phyloP scores from a whole-genome alignment of 2,329 filamentous ascomycete genomes.

The Sclerotiophoma versabilis region DNA sequence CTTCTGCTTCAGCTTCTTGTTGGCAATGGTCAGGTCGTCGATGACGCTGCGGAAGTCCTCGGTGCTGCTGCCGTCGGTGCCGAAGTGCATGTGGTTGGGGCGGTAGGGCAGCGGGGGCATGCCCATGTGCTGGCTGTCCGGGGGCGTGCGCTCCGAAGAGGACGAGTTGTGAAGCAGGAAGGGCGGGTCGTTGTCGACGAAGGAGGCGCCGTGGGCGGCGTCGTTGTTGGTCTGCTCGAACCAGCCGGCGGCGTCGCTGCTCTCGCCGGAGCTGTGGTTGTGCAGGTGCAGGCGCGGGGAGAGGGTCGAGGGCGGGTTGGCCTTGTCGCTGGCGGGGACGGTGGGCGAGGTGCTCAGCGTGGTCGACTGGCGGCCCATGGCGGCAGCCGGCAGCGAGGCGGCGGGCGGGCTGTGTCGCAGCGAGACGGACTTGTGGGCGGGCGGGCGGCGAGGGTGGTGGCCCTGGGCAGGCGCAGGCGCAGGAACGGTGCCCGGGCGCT shows the following conservation, averaged over 20 bases:
- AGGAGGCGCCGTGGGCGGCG: constrained; percentile 46
- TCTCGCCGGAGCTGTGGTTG: constrained; percentile 58
- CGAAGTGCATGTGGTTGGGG: constrained; percentile 49
- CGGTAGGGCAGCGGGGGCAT: constrained; percentile 35
- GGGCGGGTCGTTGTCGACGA: constrained; percentile 55
- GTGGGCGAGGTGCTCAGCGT: constrained; percentile 32
- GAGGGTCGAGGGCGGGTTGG: constrained; percentile 52
- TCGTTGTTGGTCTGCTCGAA: constrained; percentile 61
- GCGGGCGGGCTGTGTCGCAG: constrained; percentile 50
- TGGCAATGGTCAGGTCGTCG: constrained; percentile 84
- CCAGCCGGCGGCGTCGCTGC: constrained; percentile 61
- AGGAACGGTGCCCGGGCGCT: constrained; percentile 29
- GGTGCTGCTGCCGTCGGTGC: constrained; percentile 64
- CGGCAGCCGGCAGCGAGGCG: not conserved
- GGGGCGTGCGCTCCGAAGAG: constrained; percentile 51
- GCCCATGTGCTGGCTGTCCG: constrained; percentile 37
- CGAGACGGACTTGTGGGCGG: constrained; percentile 56
- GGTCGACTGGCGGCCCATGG: constrained; percentile 12
- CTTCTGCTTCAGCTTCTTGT: constrained; percentile 77
- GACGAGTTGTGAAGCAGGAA: constrained; percentile 57
- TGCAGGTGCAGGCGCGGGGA: constrained; percentile 42
- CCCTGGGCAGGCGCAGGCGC: constrained; percentile 1
- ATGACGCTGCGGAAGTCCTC: constrained; percentile 85
- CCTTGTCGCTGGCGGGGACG: constrained; percentile 41
- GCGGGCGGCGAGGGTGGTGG: constrained; percentile 52